Base-by-base conservation (phyloP, 192 early-diverging fungal genomes). In the Coemansia pectinata region DNA sequence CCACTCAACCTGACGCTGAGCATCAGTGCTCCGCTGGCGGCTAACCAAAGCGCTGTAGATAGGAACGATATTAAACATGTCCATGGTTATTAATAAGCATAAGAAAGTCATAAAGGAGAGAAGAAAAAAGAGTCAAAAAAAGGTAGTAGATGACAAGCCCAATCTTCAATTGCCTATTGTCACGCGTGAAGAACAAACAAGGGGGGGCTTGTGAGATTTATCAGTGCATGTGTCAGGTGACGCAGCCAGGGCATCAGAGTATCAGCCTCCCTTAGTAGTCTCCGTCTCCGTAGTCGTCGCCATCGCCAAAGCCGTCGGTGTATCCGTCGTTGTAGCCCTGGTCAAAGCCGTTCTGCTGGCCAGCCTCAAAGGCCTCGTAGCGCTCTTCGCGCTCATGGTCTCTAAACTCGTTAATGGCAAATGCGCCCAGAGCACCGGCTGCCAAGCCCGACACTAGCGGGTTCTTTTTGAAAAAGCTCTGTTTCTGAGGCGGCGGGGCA, bases 351-450 rank as follows among this genome's bases (percentile, higher is more conserved):
- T 66, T 70, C n/a, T 61, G 14, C 2, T 53, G 45, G 10, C 78
- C 78, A 0, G 40, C 78, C 3, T 72, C 47, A 23, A 58, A 76
- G 12, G 79, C 79, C 36, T 81, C 79, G 17, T 67, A 31, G 14
- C 70, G 42, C 59, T 78, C 69, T 27, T 78, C 66, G 0, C 72
- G 63, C 34, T 74, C 66, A 34, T 83, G 81, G 7, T 83, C 76
- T 39, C 50, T 52, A 31, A 78, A 69, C 65, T 78, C 76, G 10
- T 67, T 58, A 27, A 69, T 62, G 21, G 66, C 72, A 33, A 48
- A 75, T 10, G 63, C 69, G 12, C 72, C 81, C 47, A 74, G 62
- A 12, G 72, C 81, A 33, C 75, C 76, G 4, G 66, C 76, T 21
- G 66, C 72, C 6, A 74, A 50, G 17, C 72, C 81, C 7, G 70